Base-by-base conservation (phyloP, 257 asterid species). In the Perilla frutescens region DNA sequence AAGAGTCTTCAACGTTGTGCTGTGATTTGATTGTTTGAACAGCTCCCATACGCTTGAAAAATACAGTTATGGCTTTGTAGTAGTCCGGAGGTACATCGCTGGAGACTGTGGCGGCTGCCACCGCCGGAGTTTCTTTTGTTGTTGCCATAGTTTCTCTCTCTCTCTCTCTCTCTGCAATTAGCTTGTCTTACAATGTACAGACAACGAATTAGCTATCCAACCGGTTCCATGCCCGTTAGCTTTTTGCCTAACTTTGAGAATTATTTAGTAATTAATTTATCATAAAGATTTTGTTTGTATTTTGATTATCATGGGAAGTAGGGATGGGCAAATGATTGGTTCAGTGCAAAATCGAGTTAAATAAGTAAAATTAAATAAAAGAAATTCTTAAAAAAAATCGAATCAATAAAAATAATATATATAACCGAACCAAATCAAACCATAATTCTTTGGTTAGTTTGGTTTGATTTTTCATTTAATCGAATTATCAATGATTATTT, bases 1-100 rank as follows among this genome's bases (percentile, higher is more conserved):
- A 87, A 15, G 92, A 86, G 63, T 84, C 99, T 47, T 75, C 59
- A 14, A 83, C 67, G 59, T 83, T 26, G 85, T 79, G 82, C 37
- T 78, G 50, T 66, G 96, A 81, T 68, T 83, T 76, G 73, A 77
- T 69, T 32, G 67, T 39, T 15, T 31, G 36, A 75, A 2, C 7
- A 8, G 9, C 80, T 66, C 90, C 91, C 75, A 68, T 9, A 0
- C 6, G 14, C 44, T 65, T 3, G 61, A 83, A 10, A 65, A 87
- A 82, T 26, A 8, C 14, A 62, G 54, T 26, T 57, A 73, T 1
- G 10, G 4, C 7, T 68, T 78, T 12, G 48, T 20, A 4, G 44
- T 40, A 13, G 20, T 78, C 84, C 5, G 76, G 5, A 6, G 86
- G 64, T 44, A 83, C 7, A 14, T 77, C 76, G 10, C 6, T 6